Evolutionary conservation across 2,329 filamentous ascomycete genomes (phyloP).

Genomic region (Penicillium sclerotigenum): DNA sequence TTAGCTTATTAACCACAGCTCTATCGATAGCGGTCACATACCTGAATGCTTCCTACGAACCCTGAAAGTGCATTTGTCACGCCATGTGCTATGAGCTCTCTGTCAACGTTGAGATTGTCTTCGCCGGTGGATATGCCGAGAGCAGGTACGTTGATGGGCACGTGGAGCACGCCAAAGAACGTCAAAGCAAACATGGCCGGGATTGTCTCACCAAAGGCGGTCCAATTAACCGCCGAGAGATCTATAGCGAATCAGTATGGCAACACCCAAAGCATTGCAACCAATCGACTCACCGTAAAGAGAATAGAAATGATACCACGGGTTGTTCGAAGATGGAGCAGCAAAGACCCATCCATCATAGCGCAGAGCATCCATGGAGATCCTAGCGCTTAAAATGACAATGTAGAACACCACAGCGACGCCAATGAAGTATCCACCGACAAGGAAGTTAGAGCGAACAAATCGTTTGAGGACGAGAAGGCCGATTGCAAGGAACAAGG

Average conservation of each 20-base stretch:
- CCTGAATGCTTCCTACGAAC: constrained; percentile 76
- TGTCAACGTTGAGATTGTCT: constrained; percentile 86
- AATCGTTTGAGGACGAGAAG: constrained; percentile 74
- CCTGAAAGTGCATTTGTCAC: constrained; percentile 91
- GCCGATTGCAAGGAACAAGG: constrained; percentile 70
- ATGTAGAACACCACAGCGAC: constrained; percentile 61
- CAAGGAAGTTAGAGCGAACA: constrained; percentile 76
- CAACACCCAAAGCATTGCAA: not conserved
- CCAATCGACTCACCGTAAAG: constrained; percentile 68
- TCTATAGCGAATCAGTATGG: constrained; percentile 50
- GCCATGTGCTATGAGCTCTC: constrained; percentile 87
- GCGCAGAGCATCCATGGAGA: constrained; percentile 67
- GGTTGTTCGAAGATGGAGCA: constrained; percentile 76
- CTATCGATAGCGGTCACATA: constrained; percentile 22
- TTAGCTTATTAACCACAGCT: constrained; percentile 22
- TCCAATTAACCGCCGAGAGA: constrained; percentile 77
- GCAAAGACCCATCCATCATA: constrained; percentile 85
- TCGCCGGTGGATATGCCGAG: constrained; percentile 86
- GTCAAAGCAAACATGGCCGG: constrained; percentile 96
- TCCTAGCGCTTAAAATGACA: constrained; percentile 51
- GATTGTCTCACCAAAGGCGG: constrained; percentile 75
- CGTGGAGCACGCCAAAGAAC: constrained; percentile 95
- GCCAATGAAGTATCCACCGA: constrained; percentile 83
- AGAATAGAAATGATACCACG: constrained; percentile 98
- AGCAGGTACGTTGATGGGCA: constrained; percentile 96